Evolutionary conservation across 805 yeast genomes (phyloP), one percentile per base, ranked within the genome.

Genomic region (Sungouiella thailandica): DNA sequence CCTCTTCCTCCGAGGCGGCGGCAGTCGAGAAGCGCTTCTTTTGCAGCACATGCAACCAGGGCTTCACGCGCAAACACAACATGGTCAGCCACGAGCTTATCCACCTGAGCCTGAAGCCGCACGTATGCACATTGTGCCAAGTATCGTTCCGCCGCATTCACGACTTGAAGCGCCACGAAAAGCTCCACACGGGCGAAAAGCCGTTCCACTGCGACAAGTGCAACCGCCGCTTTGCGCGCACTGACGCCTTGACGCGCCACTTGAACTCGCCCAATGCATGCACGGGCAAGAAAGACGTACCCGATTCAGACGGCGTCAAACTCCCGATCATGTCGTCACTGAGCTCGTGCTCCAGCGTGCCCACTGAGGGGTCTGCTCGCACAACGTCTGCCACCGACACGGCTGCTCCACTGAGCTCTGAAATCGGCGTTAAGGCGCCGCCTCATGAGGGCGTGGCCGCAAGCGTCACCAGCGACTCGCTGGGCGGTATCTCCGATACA

Each of bases 221-320:
- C 58, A 72, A 72, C 11, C 67, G 82, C 29, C 60, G 67, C 26
- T 84, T 84, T 58, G 84, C 90, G 1, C 61, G 95, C 22, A 77
- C 79, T 1, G 95, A 84, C 55, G 88, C 94, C 0, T 63, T 84
- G 17, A 70, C 78, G 3, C 65, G 95, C 40, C 95, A 84, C 50
- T 61, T 65, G 28, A 76, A 80, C 29, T 53, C 62, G 3, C 58
- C 57, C 2, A 58, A 62, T 36, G 72, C 68, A 0, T 67, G 71
- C 20, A 17, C 37, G 6, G 39, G 5, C 19, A 24, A 18, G 17
- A n/a, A n/a, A n/a, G n/a, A n/a, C n/a, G n/a, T n/a, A n/a, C n/a
- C n/a, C n/a, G n/a, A n/a, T n/a, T n/a, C n/a, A n/a, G n/a, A n/a
- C n/a, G n/a, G n/a, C n/a, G 7, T 12, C 28, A 9, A 16, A 28